Evolutionary conservation across 2,329 filamentous ascomycete species (phyloP), one percentile per base, ranked within the genome.

Genomic region (Cercospora beticola): DNA sequence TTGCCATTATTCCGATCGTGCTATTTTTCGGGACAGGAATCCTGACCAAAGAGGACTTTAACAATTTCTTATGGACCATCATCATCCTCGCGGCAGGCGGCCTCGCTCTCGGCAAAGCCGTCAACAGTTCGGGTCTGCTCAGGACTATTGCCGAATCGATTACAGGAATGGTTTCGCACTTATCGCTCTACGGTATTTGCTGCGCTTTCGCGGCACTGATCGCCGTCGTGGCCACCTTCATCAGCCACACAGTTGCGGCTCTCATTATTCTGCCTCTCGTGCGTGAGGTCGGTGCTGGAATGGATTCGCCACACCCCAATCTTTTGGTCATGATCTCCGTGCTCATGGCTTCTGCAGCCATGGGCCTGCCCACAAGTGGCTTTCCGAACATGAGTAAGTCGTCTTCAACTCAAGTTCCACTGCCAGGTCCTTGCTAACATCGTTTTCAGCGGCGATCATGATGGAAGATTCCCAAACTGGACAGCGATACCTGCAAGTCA

Each of bases 1-100:
- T 99, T 52, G 96, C 95, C 68, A 97, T 99, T 77, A 93, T 99
- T 69, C 95, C 95, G 5, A 90, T 99, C 62, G 91, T 97, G 3
- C 85, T 97, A 52, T 99, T 99, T 86, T 99, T 99, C 76, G 95
- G 95, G 65, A 94, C 93, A 1, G 95, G 95, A 10, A 94, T 98
- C 73, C 85, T 99, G 33, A 98, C 94, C 60, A 99, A 98, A 82
- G 95, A 98, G 81, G 95, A 99, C 82, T 99, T 99, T 79, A 99
- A 99, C 84, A 99, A 99, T 81, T 99, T 99, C 81, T 90, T 97
- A 46, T 99, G 95, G 95, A 99, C 96, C 21, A 99, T 99, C 81
- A 97, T 99, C 81, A 98, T 99, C 76, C 89, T 99, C 21, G 95
- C 95, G 0, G 94, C 95, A 0, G 95, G 95, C 58, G 95, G 95